Evolutionary conservation across 1,139 yeast species (phyloP).

Genomic region (Hyphopichia pseudoburtonii): DNA sequence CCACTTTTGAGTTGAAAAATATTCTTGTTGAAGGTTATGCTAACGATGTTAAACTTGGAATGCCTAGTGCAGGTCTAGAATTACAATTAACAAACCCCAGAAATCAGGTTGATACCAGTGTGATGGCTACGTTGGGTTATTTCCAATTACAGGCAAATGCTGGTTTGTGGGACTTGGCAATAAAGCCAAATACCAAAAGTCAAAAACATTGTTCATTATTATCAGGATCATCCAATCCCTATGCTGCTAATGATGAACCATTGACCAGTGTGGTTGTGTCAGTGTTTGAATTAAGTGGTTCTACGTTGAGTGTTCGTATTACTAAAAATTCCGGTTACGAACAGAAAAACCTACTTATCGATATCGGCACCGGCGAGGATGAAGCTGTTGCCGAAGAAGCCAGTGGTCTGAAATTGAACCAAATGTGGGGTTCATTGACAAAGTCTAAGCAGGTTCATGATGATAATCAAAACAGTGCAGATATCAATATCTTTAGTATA

Average conservation of each 20-base stretch:
- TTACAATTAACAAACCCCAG: constrained; percentile 33
- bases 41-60: constrained; percentile 35
- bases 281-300: constrained; percentile 46
- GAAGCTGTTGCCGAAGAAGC: neutral
- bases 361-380: neutral
- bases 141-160: constrained; percentile 70
- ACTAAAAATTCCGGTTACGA: constrained; percentile 43
- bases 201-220: constrained; percentile 39
- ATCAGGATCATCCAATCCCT: constrained; percentile 31
- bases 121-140: constrained; percentile 77
- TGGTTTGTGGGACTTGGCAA: constrained; percentile 58
- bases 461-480: constrained; percentile 48
- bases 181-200: constrained; percentile 38
- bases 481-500: constrained; percentile 77
- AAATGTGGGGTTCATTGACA: neutral
- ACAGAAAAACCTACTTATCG: constrained; percentile 12
- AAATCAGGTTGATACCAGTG: constrained; percentile 48
- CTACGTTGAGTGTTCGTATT: constrained; percentile 46
- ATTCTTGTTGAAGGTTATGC: constrained; percentile 75
- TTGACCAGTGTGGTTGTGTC: constrained; percentile 20
- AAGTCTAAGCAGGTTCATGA: neutral
- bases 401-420: neutral
- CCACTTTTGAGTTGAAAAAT: constrained; percentile 35
- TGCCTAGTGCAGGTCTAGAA: constrained; percentile 52
- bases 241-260: constrained; percentile 22